Evolutionary conservation across 352 stramenopile genomes (phyloP), one percentile per base, ranked within the genome.

Genomic region (Thalassiosira mediterranea): DNA sequence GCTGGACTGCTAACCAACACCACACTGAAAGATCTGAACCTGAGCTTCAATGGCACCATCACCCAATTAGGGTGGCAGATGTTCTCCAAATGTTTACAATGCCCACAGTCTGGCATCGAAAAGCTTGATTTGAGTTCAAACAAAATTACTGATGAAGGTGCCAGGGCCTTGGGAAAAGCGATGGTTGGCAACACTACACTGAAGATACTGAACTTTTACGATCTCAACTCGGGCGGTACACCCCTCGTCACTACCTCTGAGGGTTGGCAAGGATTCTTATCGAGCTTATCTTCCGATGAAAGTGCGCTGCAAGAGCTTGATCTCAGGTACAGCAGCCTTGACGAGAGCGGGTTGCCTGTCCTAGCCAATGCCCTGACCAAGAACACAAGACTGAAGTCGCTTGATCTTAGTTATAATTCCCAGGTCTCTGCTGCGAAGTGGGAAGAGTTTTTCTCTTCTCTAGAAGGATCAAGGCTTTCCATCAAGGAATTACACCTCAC

Each of bases 361-460:
- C 4, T 57, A 3, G 4, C 2, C 15, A 31, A 57, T 25, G 23
- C 11, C 19, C 29, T 57, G 48, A 11, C 19, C 2, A 57, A 4
- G 1, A 57, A 57, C 23, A 29, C 48, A 57, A 29, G 13, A 3
- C 3, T 57, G 3, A 57, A 57, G 48, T 29, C 28, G 4, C 3
- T 57, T 15, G 48, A 29, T 28, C n/a, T 57, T 53, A 53, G 46
- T 21, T n/a, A 57, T 11, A 57, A 57, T 31, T 11, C 4, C 4
- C 48, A 57, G 8, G 4, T 3, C 17, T 29, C 1, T 3, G 3
- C n/a, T 2, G 48, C 48, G 4, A 21, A 21, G n/a, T 57, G 48
- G 48, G 4, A 29, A 4, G 3, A 13, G 4, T 57, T 57, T 11
- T 57, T 57, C 29, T 57, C 17, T 3, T 15, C 23, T 19, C 29